A percentile compares a stretch with the other conserved stretches of the same genome.
Conservation (phyloP, 805 yeast species). For the Candida pseudoglaebosa region DNA sequence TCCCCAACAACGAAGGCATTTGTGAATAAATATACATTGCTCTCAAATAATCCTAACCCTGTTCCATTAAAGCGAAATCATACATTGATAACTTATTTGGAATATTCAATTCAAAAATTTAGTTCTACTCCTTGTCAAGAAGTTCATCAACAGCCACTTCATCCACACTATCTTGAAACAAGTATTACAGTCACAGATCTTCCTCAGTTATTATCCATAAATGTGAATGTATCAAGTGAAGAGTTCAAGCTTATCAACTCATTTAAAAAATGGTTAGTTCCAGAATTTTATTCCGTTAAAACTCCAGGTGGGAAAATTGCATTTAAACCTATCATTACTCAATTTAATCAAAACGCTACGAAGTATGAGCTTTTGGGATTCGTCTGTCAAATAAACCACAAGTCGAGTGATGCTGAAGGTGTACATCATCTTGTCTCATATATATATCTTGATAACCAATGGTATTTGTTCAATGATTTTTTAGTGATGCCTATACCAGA, state of each 20-base stretch:
- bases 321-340: conserved; percentile 31
- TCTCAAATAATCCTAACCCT: conserved; percentile 3
- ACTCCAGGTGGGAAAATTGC: conserved; percentile 28
- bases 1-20: conserved; percentile 30
- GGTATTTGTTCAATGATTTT: conserved; percentile 92
- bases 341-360: conserved; percentile 17
- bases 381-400: conserved; percentile 62
- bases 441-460: conserved; percentile 47
- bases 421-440: conserved; percentile 60
- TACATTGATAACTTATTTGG: conserved; percentile 52
- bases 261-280: conserved; percentile 55
- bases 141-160: conserved; percentile 31
- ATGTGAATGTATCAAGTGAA: conserved; percentile 50
- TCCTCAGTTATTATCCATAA: conserved; percentile 64
- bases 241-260: conserved; percentile 51
- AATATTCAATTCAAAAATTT: conserved; percentile 53
- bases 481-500: conserved; percentile 72
- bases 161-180: conserved; percentile 44
- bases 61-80: conserved; percentile 21
- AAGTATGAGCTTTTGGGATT: conserved; percentile 65
- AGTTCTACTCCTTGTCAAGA: conserved; percentile 46
- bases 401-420: conserved; percentile 32
- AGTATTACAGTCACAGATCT: conserved; percentile 47
- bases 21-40: conserved; percentile 16
- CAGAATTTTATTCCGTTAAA: conserved; percentile 49